Base-by-base conservation (phyloP, 257 asterid species). In the Prunella vulgaris region DNA sequence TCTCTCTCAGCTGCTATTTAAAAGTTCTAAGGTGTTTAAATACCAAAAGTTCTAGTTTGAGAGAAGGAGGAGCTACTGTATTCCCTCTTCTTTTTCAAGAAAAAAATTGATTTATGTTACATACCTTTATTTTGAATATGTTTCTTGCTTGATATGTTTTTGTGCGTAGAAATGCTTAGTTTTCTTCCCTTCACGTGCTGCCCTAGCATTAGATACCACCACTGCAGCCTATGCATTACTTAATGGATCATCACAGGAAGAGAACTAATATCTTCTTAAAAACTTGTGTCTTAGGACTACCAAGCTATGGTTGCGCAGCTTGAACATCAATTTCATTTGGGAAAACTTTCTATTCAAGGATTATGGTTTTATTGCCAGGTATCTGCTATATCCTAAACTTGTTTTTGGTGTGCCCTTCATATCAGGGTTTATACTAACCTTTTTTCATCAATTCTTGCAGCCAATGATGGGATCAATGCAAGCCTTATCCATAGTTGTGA, bases 351-450 rank as follows among this genome's bases (percentile, higher is more conserved):
- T 54, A 82, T 90, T 69, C 97, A 91, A 82, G 99, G 99, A 75
- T 81, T 94, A 60, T 94, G 99, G 99, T 90, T 94, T 77, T 94
- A 90, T 75, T 94, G 99, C 84, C 99, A 94, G 97, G 99, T 94
- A 76, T 74, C 77, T 32, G 14, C 63, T 48, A 12, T 71, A 66
- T 57, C 42, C 66, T 67, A 30, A 46, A 24, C 37, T 57, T 73
- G 64, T 68, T 35, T 65, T 30, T 32, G 54, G 17, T 60, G 60
- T 57, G n/a, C 38, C 35, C 46, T 74, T 60, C 58, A 32, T 44
- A 54, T 66, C 59, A 37, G 74, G 38, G 22, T 68, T 33, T 21
- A 14, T 64, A 69, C 5, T 56, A 66, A 74, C 22, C 70, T 71
- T 38, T 51, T 60, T 28, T 67, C 54, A 58, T 60, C 54, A 65